Percentiles rank a stretch among this genome's conserved stretches.
These are phyloP conservation scores for Mentha longifolia DNA, from an alignment of 257 asterid species.

Conservation along the genomic window DNA sequence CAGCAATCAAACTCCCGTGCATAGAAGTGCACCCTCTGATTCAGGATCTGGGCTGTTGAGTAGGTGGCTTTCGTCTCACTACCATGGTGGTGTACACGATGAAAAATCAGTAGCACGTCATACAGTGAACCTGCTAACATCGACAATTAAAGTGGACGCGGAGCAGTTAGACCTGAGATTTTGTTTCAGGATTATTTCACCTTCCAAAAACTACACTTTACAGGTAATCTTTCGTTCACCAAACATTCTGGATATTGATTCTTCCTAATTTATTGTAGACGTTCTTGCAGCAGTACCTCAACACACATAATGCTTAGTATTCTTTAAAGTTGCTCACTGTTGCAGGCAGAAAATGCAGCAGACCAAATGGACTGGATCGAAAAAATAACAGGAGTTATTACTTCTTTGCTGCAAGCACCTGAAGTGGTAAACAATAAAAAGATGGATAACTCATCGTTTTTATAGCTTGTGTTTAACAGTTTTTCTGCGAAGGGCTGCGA, in stretches of 20 bases:
- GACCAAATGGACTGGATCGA: constrained; percentile 93
- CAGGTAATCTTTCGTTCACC: constrained; percentile 52
- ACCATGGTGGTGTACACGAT: constrained; percentile 82
- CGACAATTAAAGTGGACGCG: constrained; percentile 79
- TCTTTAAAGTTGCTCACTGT: constrained; percentile 31
- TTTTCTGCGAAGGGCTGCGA: constrained; percentile 28
- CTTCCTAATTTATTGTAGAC: neutral
- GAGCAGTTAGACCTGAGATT: constrained; percentile 83
- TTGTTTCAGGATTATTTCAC: constrained; percentile 90
- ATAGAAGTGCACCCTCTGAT: constrained; percentile 62
- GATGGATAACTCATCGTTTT: neutral
- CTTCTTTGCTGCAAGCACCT: constrained; percentile 71
- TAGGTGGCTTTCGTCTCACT: constrained; percentile 92
- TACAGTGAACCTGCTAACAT: constrained; percentile 80
- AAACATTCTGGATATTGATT: constrained; percentile 1
- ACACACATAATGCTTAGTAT: constrained; percentile 13
- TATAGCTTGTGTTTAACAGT: neutral
- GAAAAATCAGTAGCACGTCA: constrained; percentile 77
- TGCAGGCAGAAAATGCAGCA: constrained; percentile 78
- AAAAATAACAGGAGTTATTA: constrained; percentile 82
- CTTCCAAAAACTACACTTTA: constrained; percentile 77
- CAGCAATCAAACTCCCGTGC: constrained; percentile 47
- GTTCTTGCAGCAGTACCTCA: constrained; percentile 10
- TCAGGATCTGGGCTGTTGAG: constrained; percentile 74
- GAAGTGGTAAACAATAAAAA: constrained; percentile 60